Evolutionary conservation across 192 early-diverging fungal genomes (phyloP), one percentile per base, ranked within the genome.

Genomic region (Backusella psychrophila): DNA sequence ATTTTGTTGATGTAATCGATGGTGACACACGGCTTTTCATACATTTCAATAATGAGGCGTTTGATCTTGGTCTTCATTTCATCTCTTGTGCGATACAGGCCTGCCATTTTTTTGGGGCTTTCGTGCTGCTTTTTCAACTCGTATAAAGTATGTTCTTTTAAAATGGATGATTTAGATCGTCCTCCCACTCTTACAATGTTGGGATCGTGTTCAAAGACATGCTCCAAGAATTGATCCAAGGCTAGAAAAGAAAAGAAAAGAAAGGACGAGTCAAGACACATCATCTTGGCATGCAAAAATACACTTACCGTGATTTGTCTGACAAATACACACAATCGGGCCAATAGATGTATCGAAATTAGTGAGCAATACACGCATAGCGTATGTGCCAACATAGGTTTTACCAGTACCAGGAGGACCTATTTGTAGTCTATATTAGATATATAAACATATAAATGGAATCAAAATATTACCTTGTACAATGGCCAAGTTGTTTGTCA

Each of bases 351-450:
- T 36, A 36, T 81, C 70, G 44, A 69, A 81, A 53, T 88, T 79
- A 19, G 82, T 77, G 4, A 88, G 66, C 34, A 90, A 74, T 0
- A 90, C 81, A 14, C 41, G 41, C 44, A 87, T 86, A 0, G 86
- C 80, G 56, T 82, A 78, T 14, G 88, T 75, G 59, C 89, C 89
- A 0, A 90, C 80, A 72, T 82, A 87, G 0, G 89, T 90, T 69
- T 90, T 90, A 46, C 89, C 89, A 39, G 89, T 90, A 38, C 89
- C 89, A 9, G 89, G 89, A 26, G 89, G 89, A 41, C 89, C 80
- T 81, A 68, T 33, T 3, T 3, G 33, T 33, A 33, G 33, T 33
- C 33, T 33, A 33, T 33, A 2, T 33, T 33, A 2, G 33, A 33
- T 33, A 33, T 33, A 3, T 33, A 33, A 33, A 33, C 3, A 33